Conservation (phyloP, 164 flowering plant species). For the Cinnamomum chago region DNA sequence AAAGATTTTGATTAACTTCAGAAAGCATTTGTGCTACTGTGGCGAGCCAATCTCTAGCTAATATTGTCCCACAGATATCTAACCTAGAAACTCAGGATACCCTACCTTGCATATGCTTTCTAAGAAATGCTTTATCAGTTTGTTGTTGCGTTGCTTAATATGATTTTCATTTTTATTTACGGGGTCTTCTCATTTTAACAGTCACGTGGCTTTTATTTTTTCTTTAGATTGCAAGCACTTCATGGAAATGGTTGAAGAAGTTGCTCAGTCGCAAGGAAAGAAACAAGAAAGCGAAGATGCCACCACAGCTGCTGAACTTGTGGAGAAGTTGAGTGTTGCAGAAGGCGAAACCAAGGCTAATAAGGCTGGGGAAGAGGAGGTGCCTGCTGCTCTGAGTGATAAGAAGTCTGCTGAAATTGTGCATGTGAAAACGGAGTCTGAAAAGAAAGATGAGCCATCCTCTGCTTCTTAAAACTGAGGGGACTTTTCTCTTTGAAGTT, state of each 20-base stretch:
- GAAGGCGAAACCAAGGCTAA: slow-evolving; percentile 9
- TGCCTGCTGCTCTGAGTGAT: neutral
- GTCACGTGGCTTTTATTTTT: neutral
- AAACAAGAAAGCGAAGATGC: slow-evolving; percentile 27
- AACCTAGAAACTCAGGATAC: too few relatives aligned
- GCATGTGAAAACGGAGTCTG: slow-evolving; percentile 8
- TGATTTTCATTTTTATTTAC: too few relatives aligned
- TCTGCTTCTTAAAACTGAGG: neutral
- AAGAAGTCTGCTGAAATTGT: slow-evolving; percentile 2
- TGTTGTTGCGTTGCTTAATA: too few relatives aligned
- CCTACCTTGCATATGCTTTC: too few relatives aligned
- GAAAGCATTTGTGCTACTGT: too few relatives aligned
- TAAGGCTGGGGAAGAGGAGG: slow-evolving; percentile 4
- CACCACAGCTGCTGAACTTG: slow-evolving; percentile 22
- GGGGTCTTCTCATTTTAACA: neutral
- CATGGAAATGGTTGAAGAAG: slow-evolving; percentile 34
- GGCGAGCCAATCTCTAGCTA: too few relatives aligned
- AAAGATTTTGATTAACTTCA: too few relatives aligned
- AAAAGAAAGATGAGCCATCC: slow-evolving; percentile 17
- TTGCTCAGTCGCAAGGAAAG: slow-evolving; percentile 24
- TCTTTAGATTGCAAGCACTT: slow-evolving; percentile 32
- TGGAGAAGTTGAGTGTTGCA: slow-evolving; percentile 30
- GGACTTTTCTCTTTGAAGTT: neutral
- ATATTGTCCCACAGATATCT: too few relatives aligned
- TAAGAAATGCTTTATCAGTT: too few relatives aligned